phyloP scores from a whole-genome alignment of 2,329 filamentous ascomycete genomes.

The Hypoxylon sp. region DNA sequence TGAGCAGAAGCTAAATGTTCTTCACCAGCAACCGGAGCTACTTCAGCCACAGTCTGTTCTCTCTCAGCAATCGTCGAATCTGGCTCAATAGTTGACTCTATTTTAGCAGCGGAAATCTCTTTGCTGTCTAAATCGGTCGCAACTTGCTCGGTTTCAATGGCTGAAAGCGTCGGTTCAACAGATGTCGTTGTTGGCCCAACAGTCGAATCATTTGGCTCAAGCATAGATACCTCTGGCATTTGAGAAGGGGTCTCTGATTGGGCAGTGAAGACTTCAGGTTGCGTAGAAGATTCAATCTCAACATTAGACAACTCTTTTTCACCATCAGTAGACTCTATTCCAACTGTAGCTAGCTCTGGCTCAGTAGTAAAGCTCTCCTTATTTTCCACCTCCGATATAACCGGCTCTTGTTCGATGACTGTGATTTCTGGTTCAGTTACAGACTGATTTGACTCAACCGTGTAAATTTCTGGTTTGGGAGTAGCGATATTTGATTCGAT shows the following conservation, averaged over 20 bases:
- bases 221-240: not conserved
- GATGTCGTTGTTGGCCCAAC: not conserved
- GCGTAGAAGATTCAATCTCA: not conserved
- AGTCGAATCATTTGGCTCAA: not conserved
- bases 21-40: not conserved
- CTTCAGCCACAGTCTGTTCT: conserved; percentile 1
- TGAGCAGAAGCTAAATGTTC: conserved; percentile 5
- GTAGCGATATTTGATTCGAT: not conserved
- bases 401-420: not conserved
- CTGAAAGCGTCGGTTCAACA: conserved; percentile 8
- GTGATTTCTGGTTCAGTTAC: not conserved
- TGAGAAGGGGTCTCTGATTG: not conserved
- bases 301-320: not conserved
- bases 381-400: not conserved
- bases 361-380: conserved; percentile 1
- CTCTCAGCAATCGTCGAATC: conserved; percentile 18
- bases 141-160: conserved; percentile 1
- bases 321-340: not conserved
- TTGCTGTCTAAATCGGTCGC: not conserved
- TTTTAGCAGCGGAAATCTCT: conserved; percentile 3
- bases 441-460: not conserved
- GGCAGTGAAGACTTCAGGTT: not conserved
- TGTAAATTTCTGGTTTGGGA: conserved; percentile 8
- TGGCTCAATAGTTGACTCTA: conserved; percentile 9
- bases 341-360: conserved; percentile 2